Evolutionary conservation across 345 rosid species (phyloP).

Genomic region (Combretum micranthum): DNA sequence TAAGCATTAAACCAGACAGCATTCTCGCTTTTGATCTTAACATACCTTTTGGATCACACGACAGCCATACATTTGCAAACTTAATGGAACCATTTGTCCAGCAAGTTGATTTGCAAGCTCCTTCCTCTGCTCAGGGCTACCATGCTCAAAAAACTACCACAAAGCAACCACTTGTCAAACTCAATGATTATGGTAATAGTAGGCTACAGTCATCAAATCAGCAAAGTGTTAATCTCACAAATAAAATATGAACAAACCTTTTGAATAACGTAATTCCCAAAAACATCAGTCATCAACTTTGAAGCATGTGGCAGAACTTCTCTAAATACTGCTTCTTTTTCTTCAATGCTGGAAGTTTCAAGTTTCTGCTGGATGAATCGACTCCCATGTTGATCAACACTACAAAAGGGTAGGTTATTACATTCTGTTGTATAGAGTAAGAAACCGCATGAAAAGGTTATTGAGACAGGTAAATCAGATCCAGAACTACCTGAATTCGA

Average conservation of each 20-base stretch:
- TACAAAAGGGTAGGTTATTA: slow-evolving; percentile 26
- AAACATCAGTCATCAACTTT: slow-evolving; percentile 90
- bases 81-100: slow-evolving; percentile 81
- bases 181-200: slow-evolving; percentile 7
- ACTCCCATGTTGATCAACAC: slow-evolving; percentile 98
- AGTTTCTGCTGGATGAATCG: slow-evolving; percentile 98
- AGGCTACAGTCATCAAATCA: not conserved
- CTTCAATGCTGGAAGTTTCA: slow-evolving; percentile 73
- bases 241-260: slow-evolving; percentile 40
- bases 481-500: slow-evolving; percentile 74
- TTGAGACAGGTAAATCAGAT: slow-evolving; percentile 15
- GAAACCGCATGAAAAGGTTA: slow-evolving; percentile 1
- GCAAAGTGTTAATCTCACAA: not conserved
- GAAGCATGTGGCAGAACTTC: slow-evolving; percentile 92
- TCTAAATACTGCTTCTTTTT: slow-evolving; percentile 69
- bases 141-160: slow-evolving; percentile 82
- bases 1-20: no score
- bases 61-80: slow-evolving; percentile 99
- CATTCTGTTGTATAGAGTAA: slow-evolving; percentile 8
- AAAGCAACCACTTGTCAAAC: slow-evolving; percentile 12
- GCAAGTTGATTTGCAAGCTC: slow-evolving; percentile 84
- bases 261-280: slow-evolving; percentile 97
- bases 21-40: not conserved
- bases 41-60: slow-evolving; percentile 97
- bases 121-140: slow-evolving; percentile 75